Evolutionary conservation across 2,329 filamentous ascomycete species (phyloP).

Genomic region (Sarocladium strictum): DNA sequence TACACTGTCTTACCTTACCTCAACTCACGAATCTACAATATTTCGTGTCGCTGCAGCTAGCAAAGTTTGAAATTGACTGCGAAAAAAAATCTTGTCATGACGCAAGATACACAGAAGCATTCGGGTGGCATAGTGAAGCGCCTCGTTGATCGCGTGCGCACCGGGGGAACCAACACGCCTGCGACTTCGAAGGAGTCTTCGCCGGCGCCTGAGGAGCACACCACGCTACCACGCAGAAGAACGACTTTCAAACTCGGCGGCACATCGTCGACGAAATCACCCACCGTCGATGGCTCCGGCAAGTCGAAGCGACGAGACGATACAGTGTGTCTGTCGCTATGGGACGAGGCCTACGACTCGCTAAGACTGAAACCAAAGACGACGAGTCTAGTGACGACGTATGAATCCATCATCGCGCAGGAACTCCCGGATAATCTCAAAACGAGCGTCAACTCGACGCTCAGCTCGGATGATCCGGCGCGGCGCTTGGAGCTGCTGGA

Average conservation of each 20-base stretch:
- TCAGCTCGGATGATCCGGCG: slow-evolving; percentile 15
- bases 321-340: slow-evolving; percentile 21
- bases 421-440: slow-evolving; percentile 27
- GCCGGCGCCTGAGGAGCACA: not conserved
- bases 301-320: slow-evolving; percentile 12
- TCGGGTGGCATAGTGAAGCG: slow-evolving; percentile 10
- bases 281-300: not conserved
- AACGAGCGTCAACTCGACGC: slow-evolving; percentile 19
- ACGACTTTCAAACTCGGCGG: slow-evolving; percentile 3
- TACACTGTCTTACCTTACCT: too few species aligned
- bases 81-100: not conserved
- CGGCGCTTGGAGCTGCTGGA: slow-evolving; percentile 23
- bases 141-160: slow-evolving; percentile 9
- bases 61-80: too few species aligned
- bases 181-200: not conserved
- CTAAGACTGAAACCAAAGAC: slow-evolving; percentile 24
- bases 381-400: slow-evolving; percentile 25
- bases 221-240: not conserved
- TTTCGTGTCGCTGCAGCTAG: too few species aligned
- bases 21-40: too few species aligned
- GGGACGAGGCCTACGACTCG: slow-evolving; percentile 28
- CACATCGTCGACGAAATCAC: not conserved
- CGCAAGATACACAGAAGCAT: not conserved
- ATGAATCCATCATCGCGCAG: slow-evolving; percentile 29
- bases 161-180: not conserved